Conservation (phyloP, 495 filamentous ascomycete species). For the Annulohypoxylon moriforme region DNA sequence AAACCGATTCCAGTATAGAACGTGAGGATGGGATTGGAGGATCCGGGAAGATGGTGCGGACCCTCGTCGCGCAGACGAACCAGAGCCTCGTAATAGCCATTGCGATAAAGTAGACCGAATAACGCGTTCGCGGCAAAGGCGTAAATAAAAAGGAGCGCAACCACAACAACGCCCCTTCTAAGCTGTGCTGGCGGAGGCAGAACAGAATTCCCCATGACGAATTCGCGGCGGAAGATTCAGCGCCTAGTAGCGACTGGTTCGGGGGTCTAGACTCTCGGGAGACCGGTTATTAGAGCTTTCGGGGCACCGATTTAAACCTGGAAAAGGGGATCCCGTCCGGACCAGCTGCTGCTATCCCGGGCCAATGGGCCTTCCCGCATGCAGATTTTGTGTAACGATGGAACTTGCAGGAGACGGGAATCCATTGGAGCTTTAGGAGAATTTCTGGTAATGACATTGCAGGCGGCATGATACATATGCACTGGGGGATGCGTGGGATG, state of each 20-base stretch:
- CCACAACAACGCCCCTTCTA: conserved; percentile 22
- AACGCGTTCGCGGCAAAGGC: conserved; percentile 25
- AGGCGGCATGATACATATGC: conserved; percentile 12
- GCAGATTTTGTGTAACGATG: conserved; percentile 25
- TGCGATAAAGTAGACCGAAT: conserved; percentile 29
- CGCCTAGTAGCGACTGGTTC: neutral
- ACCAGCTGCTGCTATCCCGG: conserved; percentile 14
- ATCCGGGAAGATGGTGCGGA: conserved; percentile 27
- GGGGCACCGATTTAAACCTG: neutral
- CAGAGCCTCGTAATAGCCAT: conserved; percentile 34
- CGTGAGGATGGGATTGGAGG: conserved; percentile 27
- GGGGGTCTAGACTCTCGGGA: conserved; percentile 6
- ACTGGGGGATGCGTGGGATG: neutral
- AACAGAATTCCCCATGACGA: conserved; percentile 17
- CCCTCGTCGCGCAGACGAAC: conserved; percentile 31
- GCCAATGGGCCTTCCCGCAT: conserved; percentile 11
- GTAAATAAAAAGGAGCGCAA: conserved; percentile 27
- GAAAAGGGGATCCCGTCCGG: conserved; percentile 5
- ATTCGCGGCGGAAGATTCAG: neutral
- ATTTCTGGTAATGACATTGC: conserved; percentile 11
- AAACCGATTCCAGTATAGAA: conserved; percentile 22
- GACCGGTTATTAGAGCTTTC: neutral
- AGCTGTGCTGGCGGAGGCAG: neutral
- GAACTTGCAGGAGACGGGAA: conserved; percentile 13
- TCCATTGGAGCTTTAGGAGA: conserved; percentile 6